phyloP scores from a whole-genome alignment of 139 green algal species.

The Parachlorella kessleri region DNA sequence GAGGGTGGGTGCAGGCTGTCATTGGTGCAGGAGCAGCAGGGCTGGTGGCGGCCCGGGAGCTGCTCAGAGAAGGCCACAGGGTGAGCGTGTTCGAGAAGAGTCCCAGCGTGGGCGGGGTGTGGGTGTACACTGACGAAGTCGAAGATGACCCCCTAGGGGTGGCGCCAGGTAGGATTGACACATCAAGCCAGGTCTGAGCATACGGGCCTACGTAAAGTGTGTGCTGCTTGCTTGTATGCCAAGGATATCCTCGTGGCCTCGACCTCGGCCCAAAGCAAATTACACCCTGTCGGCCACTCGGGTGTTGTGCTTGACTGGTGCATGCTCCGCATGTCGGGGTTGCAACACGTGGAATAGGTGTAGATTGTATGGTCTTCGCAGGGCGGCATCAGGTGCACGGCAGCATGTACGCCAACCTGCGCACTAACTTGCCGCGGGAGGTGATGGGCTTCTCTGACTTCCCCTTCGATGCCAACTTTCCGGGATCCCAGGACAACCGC shows the following conservation, averaged over 20 bases:
- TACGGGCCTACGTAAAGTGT: neutral
- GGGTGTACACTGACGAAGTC: slow-evolving; percentile 53
- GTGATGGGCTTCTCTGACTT: slow-evolving; percentile 78
- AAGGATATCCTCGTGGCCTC: too few relatives aligned
- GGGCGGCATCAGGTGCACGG: slow-evolving; percentile 38
- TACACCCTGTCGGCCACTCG: too few relatives aligned
- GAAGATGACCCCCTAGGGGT: slow-evolving; percentile 43
- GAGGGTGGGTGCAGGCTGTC: slow-evolving; percentile 51
- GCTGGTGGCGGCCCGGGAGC: slow-evolving; percentile 66
- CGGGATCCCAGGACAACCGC: slow-evolving; percentile 34
- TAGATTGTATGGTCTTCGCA: too few relatives aligned
- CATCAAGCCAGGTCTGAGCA: too few relatives aligned
- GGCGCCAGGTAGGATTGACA: neutral
- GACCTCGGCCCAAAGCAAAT: too few relatives aligned
- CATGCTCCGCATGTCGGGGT: too few relatives aligned
- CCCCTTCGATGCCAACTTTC: slow-evolving; percentile 51
- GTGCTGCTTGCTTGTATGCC: too few relatives aligned
- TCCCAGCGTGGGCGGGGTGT: slow-evolving; percentile 53
- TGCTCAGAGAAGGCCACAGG: slow-evolving; percentile 60
- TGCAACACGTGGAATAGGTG: too few relatives aligned
- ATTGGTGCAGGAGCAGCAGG: slow-evolving; percentile 79
- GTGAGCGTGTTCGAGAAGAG: slow-evolving; percentile 67
- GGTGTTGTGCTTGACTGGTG: too few relatives aligned
- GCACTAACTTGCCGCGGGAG: slow-evolving; percentile 81
- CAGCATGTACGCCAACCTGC: slow-evolving; percentile 68